Percentiles rank a stretch among this genome's conserved stretches.
Conservation (phyloP, 495 filamentous ascomycete genomes). For the Trichoderma parareesei region DNA sequence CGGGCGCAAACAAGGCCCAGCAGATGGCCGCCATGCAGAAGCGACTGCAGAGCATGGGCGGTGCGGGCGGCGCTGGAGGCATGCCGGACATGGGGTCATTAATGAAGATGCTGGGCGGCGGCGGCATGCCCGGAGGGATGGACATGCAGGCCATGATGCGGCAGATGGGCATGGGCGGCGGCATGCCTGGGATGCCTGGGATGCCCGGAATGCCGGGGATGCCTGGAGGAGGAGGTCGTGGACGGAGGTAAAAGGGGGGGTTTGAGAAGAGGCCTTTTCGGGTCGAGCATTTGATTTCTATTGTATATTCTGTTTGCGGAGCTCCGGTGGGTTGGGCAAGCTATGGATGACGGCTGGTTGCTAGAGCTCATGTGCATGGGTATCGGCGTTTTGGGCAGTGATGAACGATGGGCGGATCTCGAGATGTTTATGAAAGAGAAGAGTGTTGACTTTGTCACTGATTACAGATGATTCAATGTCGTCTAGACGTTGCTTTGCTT, state of each 20-base stretch:
- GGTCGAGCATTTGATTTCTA: neutral
- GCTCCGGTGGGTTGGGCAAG: slow-evolving; percentile 2
- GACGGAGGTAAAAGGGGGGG: slow-evolving; percentile 3
- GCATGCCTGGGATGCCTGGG: slow-evolving; percentile 32
- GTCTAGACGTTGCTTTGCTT: no score
- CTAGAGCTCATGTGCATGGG: slow-evolving; percentile 9
- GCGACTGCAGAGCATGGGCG: slow-evolving; percentile 85
- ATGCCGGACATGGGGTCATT: slow-evolving; percentile 76
- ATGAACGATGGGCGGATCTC: neutral
- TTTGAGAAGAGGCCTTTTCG: neutral
- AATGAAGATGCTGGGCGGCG: slow-evolving; percentile 76
- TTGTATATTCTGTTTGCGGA: slow-evolving; percentile 1
- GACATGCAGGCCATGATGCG: slow-evolving; percentile 80
- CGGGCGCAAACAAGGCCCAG: slow-evolving; percentile 75
- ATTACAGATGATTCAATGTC: neutral
- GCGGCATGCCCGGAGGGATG: slow-evolving; percentile 57
- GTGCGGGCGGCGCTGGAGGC: slow-evolving; percentile 46
- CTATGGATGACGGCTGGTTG: neutral
- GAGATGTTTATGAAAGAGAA: no score
- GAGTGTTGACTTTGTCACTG: no score
- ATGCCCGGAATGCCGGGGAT: slow-evolving; percentile 20
- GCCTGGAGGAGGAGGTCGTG: slow-evolving; percentile 7
- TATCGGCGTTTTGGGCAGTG: slow-evolving; percentile 10
- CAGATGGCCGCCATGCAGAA: slow-evolving; percentile 98
- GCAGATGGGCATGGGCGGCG: slow-evolving; percentile 62